Percentiles rank a stretch among this genome's conserved stretches.
These are phyloP conservation scores for Lodderomyces oxycetoniae DNA, from an alignment of 1,139 yeast genomes.

Conservation along the genomic window DNA sequence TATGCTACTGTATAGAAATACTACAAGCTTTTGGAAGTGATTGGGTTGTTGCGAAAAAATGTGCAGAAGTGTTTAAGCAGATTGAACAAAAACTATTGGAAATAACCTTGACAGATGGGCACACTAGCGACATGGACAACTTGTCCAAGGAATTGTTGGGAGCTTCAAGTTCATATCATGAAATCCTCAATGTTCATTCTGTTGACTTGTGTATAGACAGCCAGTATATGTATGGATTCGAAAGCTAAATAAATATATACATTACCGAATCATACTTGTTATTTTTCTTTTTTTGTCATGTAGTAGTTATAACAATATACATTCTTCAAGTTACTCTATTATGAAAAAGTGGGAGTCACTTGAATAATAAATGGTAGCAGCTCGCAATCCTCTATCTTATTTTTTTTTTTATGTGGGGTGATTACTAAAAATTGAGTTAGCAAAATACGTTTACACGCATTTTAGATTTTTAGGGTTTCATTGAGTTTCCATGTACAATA, in stretches of 20 bases:
- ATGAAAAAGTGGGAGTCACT: no score
- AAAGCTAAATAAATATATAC: conserved; percentile 3
- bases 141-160: conserved; percentile 37
- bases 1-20: conserved; percentile 42
- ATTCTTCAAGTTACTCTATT: no score
- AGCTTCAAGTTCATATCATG: conserved; percentile 42
- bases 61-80: conserved; percentile 39
- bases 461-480: no score
- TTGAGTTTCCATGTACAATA: no score
- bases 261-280: background rate
- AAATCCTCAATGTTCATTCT: conserved; percentile 37
- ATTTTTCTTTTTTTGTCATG: background rate
- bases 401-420: no score
- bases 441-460: no score
- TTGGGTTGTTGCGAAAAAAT: conserved; percentile 43
- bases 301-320: no score
- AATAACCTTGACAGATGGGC: conserved; percentile 28
- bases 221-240: conserved; percentile 13
- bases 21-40: conserved; percentile 40
- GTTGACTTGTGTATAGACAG: conserved; percentile 28
- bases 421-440: no score
- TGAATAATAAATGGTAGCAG: no score
- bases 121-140: conserved; percentile 33
- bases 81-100: conserved; percentile 38
- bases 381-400: no score